phyloP scores from a whole-genome alignment of 2,329 filamentous ascomycete species.

The Nemania sp. region DNA sequence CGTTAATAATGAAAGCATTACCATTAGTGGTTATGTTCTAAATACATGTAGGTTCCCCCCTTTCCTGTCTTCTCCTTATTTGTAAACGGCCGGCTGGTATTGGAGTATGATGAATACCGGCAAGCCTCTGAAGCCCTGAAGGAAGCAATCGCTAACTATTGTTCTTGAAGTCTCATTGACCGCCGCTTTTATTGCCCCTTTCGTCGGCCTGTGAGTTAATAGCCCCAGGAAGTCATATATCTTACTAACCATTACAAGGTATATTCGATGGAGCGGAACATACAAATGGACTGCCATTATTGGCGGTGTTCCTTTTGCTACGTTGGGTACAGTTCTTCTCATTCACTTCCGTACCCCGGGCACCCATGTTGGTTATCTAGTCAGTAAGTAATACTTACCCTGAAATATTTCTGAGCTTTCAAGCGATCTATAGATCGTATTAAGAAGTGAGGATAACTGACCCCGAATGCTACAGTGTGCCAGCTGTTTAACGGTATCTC shows the following conservation, averaged over 20 bases:
- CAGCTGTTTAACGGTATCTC: conserved; percentile 21
- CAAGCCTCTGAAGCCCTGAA: neutral
- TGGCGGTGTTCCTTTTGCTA: conserved; percentile 16
- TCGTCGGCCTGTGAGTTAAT: conserved; percentile 21
- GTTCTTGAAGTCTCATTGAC: conserved; percentile 10
- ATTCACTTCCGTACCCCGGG: conserved; percentile 24
- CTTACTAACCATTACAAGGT: conserved; percentile 9
- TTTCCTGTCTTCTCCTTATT: neutral
- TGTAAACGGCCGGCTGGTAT: too few relatives aligned
- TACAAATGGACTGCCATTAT: conserved; percentile 22
- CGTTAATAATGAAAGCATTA: conserved; percentile 17
- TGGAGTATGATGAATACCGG: neutral
- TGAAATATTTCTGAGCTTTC: neutral
- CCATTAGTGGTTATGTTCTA: conserved; percentile 17
- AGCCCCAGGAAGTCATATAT: neutral
- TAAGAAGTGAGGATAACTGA: neutral
- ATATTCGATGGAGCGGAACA: conserved; percentile 15
- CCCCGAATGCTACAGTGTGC: conserved; percentile 1
- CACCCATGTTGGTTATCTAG: conserved; percentile 16
- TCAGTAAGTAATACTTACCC: conserved; percentile 10
- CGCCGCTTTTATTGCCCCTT: conserved; percentile 16
- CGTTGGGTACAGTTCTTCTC: conserved; percentile 21
- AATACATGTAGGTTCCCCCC: conserved; percentile 6
- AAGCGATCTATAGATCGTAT: neutral
- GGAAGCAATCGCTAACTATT: conserved; percentile 7